Evolutionary conservation across 2,329 filamentous ascomycete genomes (phyloP).

Genomic region (Aspergillus ochraceoroseus): DNA sequence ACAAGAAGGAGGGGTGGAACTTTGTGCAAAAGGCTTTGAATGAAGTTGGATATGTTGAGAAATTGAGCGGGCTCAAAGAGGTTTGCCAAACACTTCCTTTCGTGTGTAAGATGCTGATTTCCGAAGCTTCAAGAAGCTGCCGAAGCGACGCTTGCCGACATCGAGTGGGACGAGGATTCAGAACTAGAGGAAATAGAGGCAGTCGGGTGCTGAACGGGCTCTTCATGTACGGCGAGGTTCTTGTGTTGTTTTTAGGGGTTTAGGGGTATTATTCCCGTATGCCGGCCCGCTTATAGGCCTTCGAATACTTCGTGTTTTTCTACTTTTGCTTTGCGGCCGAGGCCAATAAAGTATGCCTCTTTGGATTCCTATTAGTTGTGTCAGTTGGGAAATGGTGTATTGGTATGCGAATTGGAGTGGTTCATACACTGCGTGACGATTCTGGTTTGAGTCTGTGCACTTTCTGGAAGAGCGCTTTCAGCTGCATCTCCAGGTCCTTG

Average conservation of each 20-base stretch:
- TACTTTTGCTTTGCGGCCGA: slow-evolving; percentile 56
- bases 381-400: slow-evolving; percentile 14
- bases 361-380: slow-evolving; percentile 61
- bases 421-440: slow-evolving; percentile 70
- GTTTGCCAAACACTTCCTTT: slow-evolving; percentile 33
- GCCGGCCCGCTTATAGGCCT: slow-evolving; percentile 6
- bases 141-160: slow-evolving; percentile 43
- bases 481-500: slow-evolving; percentile 66
- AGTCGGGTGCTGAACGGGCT: slow-evolving; percentile 15
- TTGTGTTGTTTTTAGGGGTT: background rate
- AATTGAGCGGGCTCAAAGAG: slow-evolving; percentile 58
- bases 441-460: slow-evolving; percentile 89
- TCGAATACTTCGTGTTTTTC: slow-evolving; percentile 46
- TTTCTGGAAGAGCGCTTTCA: slow-evolving; percentile 71
- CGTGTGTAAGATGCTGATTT: slow-evolving; percentile 20
- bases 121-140: slow-evolving; percentile 43
- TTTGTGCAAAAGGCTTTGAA: slow-evolving; percentile 58
- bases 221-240: background rate
- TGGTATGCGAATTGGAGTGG: slow-evolving; percentile 1
- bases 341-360: slow-evolving; percentile 79
- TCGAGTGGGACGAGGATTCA: slow-evolving; percentile 45
- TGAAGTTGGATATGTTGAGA: slow-evolving; percentile 60
- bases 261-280: background rate
- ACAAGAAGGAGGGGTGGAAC: slow-evolving; percentile 53
- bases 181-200: slow-evolving; percentile 37